Evolutionary conservation across 2,329 filamentous ascomycete genomes (phyloP).

Genomic region (Endoconidiophora polonica): DNA sequence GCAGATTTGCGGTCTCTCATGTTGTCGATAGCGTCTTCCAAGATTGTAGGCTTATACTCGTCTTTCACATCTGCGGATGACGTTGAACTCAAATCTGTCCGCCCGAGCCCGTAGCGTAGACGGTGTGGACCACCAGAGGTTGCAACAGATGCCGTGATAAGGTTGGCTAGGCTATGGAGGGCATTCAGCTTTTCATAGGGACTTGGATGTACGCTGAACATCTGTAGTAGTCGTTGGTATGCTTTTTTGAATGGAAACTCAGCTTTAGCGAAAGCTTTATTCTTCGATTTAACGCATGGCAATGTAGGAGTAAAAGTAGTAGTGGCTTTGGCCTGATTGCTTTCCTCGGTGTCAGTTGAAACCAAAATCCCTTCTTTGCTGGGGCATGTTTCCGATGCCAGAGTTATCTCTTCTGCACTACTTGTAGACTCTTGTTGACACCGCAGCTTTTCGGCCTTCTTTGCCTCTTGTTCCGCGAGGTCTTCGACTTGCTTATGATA

Average conservation of each 20-base stretch:
- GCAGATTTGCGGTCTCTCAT: constrained; percentile 38
- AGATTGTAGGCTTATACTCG: constrained; percentile 17
- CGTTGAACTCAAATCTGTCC: constrained; percentile 16
- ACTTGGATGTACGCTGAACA: constrained; percentile 80
- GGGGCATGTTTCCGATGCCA: too few species aligned
- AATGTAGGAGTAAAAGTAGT: constrained; percentile 10
- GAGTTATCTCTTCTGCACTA: too few species aligned
- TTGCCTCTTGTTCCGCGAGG: neutral
- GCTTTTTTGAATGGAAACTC: constrained; percentile 70
- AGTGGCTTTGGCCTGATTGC: too few species aligned
- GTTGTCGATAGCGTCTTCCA: constrained; percentile 38
- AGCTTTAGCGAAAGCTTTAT: too few species aligned
- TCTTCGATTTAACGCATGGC: too few species aligned
- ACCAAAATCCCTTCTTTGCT: neutral
- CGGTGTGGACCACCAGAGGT: constrained; percentile 23
- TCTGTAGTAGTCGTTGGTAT: constrained; percentile 62
- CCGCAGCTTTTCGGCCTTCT: neutral
- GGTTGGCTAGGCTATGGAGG: constrained; percentile 63
- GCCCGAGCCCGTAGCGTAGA: constrained; percentile 22
- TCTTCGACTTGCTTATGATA: constrained; percentile 36
- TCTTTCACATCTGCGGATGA: constrained; percentile 18
- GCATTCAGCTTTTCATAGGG: constrained; percentile 74
- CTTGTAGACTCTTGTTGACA: neutral
- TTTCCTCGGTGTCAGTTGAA: constrained; percentile 16
- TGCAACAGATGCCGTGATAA: constrained; percentile 57